A percentile compares a stretch with the other conserved stretches of the same genome.
Conservation (phyloP, 1,284 basidiomycete genomes). For the Leccinum idahoense region DNA sequence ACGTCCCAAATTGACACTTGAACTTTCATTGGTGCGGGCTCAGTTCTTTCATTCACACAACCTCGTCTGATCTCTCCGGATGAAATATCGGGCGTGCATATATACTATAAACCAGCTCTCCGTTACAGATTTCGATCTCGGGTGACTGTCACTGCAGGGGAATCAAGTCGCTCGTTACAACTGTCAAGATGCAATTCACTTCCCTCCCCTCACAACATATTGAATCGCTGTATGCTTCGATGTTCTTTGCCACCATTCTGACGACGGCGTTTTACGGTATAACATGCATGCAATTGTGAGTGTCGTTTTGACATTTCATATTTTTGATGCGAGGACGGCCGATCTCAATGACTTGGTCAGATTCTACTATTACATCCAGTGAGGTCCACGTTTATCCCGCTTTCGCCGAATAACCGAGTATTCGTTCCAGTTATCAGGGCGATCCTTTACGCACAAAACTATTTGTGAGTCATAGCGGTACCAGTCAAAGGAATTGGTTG, state of each 20-base stretch:
- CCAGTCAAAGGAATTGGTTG: not conserved
- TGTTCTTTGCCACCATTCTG: not conserved
- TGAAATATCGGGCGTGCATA: not conserved
- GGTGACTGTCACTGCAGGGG: not conserved
- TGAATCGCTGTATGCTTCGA: not conserved
- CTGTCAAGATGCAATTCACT: not conserved
- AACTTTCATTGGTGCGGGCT: not conserved
- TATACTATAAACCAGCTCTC: not conserved
- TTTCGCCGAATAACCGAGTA: not conserved
- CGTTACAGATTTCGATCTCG: not conserved
- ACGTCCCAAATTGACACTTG: no score
- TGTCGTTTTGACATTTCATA: no score
- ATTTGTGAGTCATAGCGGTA: slow-evolving; percentile 8
- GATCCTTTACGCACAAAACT: slow-evolving; percentile 6
- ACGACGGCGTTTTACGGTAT: not conserved
- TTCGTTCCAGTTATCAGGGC: slow-evolving; percentile 9
- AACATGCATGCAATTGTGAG: slow-evolving; percentile 1
- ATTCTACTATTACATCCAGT: slow-evolving; percentile 17
- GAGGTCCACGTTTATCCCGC: not conserved
- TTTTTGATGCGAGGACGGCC: not conserved
- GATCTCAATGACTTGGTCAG: not conserved
- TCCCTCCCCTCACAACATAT: not conserved
- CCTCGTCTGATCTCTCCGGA: not conserved
- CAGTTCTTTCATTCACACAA: not conserved
- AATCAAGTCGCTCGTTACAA: not conserved